Conservation (phyloP, 1,284 basidiomycete genomes). For the Leccinum griseonigrum region DNA sequence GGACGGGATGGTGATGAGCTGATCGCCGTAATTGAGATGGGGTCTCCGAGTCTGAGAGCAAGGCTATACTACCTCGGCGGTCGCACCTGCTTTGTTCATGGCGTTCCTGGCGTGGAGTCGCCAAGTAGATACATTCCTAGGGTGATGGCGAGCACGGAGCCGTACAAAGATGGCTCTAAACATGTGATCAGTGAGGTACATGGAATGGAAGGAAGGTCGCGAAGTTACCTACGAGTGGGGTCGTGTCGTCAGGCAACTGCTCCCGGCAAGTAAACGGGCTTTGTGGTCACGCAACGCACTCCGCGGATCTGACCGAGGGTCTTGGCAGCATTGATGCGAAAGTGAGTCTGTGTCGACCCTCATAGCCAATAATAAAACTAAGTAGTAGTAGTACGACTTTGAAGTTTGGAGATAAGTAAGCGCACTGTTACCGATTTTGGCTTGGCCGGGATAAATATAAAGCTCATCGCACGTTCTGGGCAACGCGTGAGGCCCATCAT, state of each 20-base stretch:
- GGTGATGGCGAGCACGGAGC: conserved; percentile 7
- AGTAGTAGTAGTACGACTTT: neutral
- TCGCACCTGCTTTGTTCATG: conserved; percentile 11
- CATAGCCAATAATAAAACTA: conserved; percentile 13
- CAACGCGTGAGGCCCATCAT: neutral
- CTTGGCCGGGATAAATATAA: neutral
- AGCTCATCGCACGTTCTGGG: neutral
- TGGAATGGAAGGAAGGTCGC: conserved; percentile 19
- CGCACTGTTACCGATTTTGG: neutral
- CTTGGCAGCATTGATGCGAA: conserved; percentile 6
- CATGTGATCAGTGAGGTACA: conserved; percentile 9
- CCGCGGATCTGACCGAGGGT: conserved; percentile 20
- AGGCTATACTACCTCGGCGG: conserved; percentile 21
- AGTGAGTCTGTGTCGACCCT: conserved; percentile 8
- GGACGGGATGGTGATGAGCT: conserved; percentile 2
- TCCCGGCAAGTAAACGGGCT: conserved; percentile 9
- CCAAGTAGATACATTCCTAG: conserved; percentile 13
- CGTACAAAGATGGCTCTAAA: conserved; percentile 1
- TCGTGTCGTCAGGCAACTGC: conserved; percentile 6
- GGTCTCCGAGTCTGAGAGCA: conserved; percentile 1
- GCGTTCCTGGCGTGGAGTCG: conserved; percentile 4
- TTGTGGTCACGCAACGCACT: conserved; percentile 5
- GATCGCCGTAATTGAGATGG: conserved; percentile 15
- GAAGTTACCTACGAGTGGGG: conserved; percentile 1
- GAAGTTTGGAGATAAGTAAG: conserved; percentile 5